Evolutionary conservation across 805 yeast genomes (phyloP).

Genomic region (Wickerhamomyces hampshirensis): DNA sequence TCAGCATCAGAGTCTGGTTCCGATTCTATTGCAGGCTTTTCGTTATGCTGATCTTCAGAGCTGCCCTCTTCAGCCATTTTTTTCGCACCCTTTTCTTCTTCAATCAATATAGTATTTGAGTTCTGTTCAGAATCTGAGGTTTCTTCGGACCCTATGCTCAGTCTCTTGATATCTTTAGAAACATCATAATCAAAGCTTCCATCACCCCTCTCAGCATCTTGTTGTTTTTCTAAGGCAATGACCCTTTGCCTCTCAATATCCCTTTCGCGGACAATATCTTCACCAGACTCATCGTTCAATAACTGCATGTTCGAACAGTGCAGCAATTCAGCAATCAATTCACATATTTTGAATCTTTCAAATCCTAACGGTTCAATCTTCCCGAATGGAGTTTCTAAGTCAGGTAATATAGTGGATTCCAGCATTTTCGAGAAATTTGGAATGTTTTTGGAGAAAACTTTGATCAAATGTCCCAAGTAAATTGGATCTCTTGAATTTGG

Average conservation of each 20-base stretch:
- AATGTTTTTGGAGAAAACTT: conserved; percentile 69
- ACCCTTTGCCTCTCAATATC: conserved; percentile 61
- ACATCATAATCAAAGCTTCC: conserved; percentile 32
- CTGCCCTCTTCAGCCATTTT: conserved; percentile 6
- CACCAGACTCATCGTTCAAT: conserved; percentile 72
- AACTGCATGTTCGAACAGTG: conserved; percentile 98
- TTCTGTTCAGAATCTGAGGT: neutral
- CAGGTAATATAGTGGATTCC: conserved; percentile 30
- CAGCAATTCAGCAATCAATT: conserved; percentile 85
- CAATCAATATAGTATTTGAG: neutral
- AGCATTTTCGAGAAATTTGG: conserved; percentile 65
- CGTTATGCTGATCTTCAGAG: conserved; percentile 1
- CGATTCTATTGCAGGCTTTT: conserved; percentile 17
- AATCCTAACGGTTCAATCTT: conserved; percentile 76
- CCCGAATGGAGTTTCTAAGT: conserved; percentile 60
- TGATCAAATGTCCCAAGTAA: conserved; percentile 81
- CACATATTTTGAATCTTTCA: conserved; percentile 86
- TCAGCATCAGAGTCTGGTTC: conserved; percentile 24
- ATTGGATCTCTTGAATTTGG: conserved; percentile 92
- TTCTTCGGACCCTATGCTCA: conserved; percentile 13
- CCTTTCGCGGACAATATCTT: conserved; percentile 60
- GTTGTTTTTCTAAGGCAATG: conserved; percentile 28
- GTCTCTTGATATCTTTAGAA: conserved; percentile 21
- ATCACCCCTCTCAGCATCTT: conserved; percentile 27
- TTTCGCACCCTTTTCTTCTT: conserved; percentile 9